Percentiles rank a stretch among this genome's conserved stretches.
Conservation (phyloP, 2,329 filamentous ascomycete species). For the Aspergillus luchuensis region DNA sequence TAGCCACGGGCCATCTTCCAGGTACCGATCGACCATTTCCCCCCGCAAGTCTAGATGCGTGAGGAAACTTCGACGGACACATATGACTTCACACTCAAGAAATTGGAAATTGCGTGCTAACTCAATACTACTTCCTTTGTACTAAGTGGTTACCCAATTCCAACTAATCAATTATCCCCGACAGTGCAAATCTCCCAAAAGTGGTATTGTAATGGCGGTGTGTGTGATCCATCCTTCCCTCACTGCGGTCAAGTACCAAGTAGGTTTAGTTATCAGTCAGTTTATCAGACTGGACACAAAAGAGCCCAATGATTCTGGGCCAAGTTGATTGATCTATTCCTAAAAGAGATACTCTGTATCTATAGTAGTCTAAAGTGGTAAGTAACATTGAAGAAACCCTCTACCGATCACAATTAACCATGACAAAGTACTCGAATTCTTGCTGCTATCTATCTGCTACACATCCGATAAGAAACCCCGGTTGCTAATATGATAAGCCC, state of each 20-base stretch:
- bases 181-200: too few species aligned
- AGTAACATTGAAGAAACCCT: too few species aligned
- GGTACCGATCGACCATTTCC: conserved; percentile 27
- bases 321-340: background rate
- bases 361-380: too few species aligned
- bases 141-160: background rate
- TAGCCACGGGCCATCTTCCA: conserved; percentile 19
- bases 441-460: conserved; percentile 15
- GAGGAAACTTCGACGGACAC: background rate
- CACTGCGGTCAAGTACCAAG: too few species aligned
- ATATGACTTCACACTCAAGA: conserved; percentile 9
- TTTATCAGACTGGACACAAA: background rate
- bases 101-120: background rate
- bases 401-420: background rate
- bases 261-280: background rate
- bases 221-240: background rate
- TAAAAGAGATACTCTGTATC: too few species aligned
- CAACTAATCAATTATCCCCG: too few species aligned
- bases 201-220: background rate
- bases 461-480: conserved; percentile 1
- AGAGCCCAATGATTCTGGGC: background rate
- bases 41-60: conserved; percentile 16
- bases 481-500: background rate
- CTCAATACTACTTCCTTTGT: too few species aligned
- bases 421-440: conserved; percentile 14